Conservation (phyloP, 2,329 filamentous ascomycete genomes). For the Colletotrichum kahawae region DNA sequence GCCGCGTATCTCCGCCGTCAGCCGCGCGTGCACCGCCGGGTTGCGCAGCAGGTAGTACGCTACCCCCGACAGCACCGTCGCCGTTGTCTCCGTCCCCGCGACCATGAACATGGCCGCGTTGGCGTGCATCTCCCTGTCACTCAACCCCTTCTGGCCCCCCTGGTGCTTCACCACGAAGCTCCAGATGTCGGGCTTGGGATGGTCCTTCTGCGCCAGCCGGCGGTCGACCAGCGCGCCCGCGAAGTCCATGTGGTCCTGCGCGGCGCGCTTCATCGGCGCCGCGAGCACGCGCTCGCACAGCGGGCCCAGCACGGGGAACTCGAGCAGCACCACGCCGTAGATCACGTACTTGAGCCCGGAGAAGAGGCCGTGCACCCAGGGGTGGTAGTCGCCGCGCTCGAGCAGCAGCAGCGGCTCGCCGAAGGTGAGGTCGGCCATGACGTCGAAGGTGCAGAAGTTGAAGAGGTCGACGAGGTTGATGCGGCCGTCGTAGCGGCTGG, state of each 20-base stretch:
- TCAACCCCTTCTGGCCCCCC: neutral
- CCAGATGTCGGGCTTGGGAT: constrained; percentile 19
- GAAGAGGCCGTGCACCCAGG: constrained; percentile 30
- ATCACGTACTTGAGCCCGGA: constrained; percentile 3
- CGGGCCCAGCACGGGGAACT: constrained; percentile 10
- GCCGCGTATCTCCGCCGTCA: constrained; percentile 43
- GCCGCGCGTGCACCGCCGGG: constrained; percentile 29
- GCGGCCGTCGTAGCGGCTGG: neutral
- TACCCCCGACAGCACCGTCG: constrained; percentile 44
- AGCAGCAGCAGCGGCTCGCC: constrained; percentile 33
- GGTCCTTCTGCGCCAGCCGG: neutral
- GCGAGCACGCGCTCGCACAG: constrained; percentile 2
- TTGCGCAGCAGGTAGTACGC: constrained; percentile 43
- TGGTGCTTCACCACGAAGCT: neutral
- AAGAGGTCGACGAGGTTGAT: constrained; percentile 23
- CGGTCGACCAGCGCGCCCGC: constrained; percentile 9
- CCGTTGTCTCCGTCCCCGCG: constrained; percentile 52
- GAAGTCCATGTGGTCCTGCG: constrained; percentile 7
- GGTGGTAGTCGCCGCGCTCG: constrained; percentile 26
- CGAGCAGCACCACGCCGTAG: constrained; percentile 9
- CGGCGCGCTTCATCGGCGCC: constrained; percentile 5
- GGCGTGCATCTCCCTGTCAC: constrained; percentile 2
- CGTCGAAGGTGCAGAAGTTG: constrained; percentile 33
- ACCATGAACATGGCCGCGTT: constrained; percentile 29
- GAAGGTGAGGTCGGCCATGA: constrained; percentile 34